Evolutionary conservation across 192 early-diverging fungal genomes (phyloP).

Genomic region (Backusella morwellensis): DNA sequence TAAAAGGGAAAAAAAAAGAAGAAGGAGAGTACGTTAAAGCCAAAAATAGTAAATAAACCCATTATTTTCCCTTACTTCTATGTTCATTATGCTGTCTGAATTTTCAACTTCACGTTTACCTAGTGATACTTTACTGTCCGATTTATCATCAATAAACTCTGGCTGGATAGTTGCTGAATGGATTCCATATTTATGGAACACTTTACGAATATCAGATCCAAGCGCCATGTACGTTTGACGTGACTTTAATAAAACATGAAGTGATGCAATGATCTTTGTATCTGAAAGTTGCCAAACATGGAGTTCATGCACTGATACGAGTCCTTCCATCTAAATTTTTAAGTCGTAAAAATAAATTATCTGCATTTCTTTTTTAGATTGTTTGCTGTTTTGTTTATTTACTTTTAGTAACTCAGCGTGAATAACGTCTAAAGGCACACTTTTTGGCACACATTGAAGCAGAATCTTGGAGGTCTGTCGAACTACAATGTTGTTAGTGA

Average conservation of each 20-base stretch:
- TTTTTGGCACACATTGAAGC: conserved; percentile 75
- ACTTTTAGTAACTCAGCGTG: conserved; percentile 56
- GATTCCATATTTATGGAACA: conserved; percentile 77
- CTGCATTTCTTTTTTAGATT: neutral
- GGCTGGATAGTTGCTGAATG: conserved; percentile 92
- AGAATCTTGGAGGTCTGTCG: conserved; percentile 71
- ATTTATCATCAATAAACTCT: conserved; percentile 63
- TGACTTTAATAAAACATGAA: conserved; percentile 72
- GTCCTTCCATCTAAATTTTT: conserved; percentile 47
- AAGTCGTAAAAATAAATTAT: neutral
- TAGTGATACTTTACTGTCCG: neutral
- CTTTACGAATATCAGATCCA: conserved; percentile 64
- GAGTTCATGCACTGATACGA: conserved; percentile 83
- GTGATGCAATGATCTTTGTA: conserved; percentile 75
- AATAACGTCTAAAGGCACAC: conserved; percentile 63
- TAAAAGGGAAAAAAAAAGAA: neutral
- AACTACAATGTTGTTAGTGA: conserved; percentile 25
- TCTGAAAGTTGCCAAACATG: conserved; percentile 93
- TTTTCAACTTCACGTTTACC: neutral
- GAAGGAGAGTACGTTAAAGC: neutral
- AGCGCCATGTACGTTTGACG: conserved; percentile 69
- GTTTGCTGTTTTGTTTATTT: neutral
- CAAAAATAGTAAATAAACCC: neutral
- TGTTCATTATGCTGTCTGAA: neutral
- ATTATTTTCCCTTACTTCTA: neutral